Conservation (phyloP, 495 filamentous ascomycete genomes). For the Penicillium lividum region DNA sequence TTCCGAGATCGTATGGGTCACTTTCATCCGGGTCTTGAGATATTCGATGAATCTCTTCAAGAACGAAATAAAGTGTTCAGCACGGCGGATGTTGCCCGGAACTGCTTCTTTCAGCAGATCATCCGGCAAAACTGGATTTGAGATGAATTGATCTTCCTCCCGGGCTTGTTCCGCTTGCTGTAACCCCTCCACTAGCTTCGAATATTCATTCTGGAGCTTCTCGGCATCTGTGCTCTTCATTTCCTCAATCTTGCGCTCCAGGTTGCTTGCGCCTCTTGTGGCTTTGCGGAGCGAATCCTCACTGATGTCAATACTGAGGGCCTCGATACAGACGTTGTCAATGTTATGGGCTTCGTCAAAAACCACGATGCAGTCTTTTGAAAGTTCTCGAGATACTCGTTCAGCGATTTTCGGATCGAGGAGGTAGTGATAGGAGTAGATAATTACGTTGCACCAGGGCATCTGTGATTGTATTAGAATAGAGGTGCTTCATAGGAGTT, state of each 20-base stretch:
- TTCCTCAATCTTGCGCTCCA: conserved; percentile 86
- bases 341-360: conserved; percentile 99
- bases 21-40: conserved; percentile 97
- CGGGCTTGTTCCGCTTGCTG: conserved; percentile 82
- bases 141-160: conserved; percentile 94
- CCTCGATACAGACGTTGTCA: conserved; percentile 99
- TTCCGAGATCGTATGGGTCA: conserved; percentile 93
- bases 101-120: conserved; percentile 74
- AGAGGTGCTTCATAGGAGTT: neutral
- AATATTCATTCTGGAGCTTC: conserved; percentile 92
- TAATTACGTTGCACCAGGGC: conserved; percentile 98
- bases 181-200: conserved; percentile 91
- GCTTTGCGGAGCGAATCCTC: conserved; percentile 91
- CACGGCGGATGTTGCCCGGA: conserved; percentile 92
- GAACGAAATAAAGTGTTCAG: conserved; percentile 95
- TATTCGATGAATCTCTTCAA: conserved; percentile 97
- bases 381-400: conserved; percentile 91
- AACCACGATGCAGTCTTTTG: conserved; percentile 97
- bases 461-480: conserved; percentile 55
- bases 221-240: conserved; percentile 91
- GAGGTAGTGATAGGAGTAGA: conserved; percentile 98
- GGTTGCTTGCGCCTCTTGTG: conserved; percentile 81
- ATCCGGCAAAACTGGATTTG: conserved; percentile 66
- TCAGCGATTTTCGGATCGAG: conserved; percentile 98
- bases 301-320: conserved; percentile 91